These are phyloP conservation scores for Candida tropicalis DNA, from an alignment of 1,139 yeast genomes.

Conservation along the genomic window DNA sequence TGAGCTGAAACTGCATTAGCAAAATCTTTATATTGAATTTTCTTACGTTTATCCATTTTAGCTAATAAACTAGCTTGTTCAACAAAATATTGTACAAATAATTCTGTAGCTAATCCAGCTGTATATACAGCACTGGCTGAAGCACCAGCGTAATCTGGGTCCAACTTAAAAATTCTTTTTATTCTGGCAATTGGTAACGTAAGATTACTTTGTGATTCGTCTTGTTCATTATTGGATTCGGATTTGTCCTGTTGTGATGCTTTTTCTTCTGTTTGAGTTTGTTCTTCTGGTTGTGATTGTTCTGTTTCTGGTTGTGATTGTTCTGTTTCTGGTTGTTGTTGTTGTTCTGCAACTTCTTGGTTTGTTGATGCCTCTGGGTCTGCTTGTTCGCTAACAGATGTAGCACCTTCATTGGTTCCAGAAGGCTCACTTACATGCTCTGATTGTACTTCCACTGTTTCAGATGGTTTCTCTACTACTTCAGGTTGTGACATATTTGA, in stretches of 20 bases:
- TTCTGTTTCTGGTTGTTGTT: neutral
- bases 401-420: too few relatives aligned
- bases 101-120: conserved; percentile 84
- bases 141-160: conserved; percentile 77
- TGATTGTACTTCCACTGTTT: neutral
- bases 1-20: conserved; percentile 68
- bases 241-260: conserved; percentile 19
- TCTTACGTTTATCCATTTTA: conserved; percentile 69
- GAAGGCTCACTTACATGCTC: neutral
- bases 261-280: conserved; percentile 11
- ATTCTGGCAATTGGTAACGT: conserved; percentile 77
- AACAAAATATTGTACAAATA: conserved; percentile 76
- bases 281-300: conserved; percentile 12
- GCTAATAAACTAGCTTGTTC: conserved; percentile 79
- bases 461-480: neutral
- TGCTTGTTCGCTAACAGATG: too few relatives aligned
- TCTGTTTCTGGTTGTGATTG: neutral
- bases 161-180: conserved; percentile 81
- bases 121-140: conserved; percentile 82
- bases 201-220: conserved; percentile 15
- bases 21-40: conserved; percentile 72
- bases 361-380: neutral
- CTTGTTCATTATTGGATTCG: conserved; percentile 10
- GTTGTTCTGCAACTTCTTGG: neutral
- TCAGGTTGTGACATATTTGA: conserved; percentile 1